These are phyloP conservation scores for Closterium sp. DNA, from an alignment of 139 green algal species.

Conservation along the genomic window DNA sequence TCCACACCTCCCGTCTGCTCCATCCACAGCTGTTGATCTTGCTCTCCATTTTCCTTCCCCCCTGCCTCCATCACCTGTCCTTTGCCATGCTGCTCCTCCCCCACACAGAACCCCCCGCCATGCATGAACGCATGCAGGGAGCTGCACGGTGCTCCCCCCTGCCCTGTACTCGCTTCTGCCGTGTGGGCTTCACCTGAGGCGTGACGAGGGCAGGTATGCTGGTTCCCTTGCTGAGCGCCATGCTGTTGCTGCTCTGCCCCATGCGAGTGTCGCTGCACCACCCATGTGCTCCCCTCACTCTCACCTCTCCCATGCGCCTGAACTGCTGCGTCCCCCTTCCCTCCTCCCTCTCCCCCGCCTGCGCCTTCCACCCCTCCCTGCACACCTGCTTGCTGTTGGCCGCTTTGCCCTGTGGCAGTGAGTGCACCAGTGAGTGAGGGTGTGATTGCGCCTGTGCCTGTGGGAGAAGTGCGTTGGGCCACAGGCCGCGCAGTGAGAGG, in stretches of 20 bases:
- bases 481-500: not conserved
- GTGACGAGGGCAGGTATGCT: no score
- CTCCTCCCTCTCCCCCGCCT: not conserved
- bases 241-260: not conserved
- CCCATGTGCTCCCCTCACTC: not conserved
- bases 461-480: not conserved
- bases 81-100: not conserved
- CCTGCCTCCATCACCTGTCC: not conserved
- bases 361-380: not conserved
- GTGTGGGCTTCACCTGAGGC: no score
- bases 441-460: not conserved
- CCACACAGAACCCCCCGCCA: not conserved
- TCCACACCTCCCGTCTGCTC: not conserved
- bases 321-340: not conserved
- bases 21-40: not conserved
- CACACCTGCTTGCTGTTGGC: not conserved
- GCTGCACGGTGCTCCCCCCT: not conserved
- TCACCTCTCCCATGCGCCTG: not conserved
- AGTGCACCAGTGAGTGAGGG: no score
- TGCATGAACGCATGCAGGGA: not conserved
- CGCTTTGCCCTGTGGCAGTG: no score
- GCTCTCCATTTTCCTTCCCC: not conserved
- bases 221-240: no score
- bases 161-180: not conserved
- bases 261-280: not conserved